Evolutionary conservation across 805 yeast genomes (phyloP).

Genomic region (Sugiyamaella americana): DNA sequence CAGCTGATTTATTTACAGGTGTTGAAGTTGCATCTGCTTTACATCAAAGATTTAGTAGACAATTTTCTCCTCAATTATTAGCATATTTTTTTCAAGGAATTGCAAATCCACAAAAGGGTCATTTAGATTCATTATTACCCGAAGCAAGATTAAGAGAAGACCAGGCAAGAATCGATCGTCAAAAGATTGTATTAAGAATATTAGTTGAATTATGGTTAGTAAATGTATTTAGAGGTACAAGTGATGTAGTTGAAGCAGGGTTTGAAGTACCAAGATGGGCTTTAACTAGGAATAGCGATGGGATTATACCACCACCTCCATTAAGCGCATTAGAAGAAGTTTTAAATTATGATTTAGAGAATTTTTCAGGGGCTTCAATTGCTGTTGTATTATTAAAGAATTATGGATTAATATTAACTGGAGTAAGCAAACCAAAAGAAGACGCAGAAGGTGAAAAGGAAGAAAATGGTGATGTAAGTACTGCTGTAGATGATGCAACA

Average conservation of each 20-base stretch:
- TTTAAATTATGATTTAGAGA: conserved; percentile 35
- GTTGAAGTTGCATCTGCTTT: conserved; percentile 63
- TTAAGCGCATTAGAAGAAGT: conserved; percentile 42
- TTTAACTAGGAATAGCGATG: conserved; percentile 18
- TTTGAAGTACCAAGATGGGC: conserved; percentile 41
- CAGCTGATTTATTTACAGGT: conserved; percentile 56
- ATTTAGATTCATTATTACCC: conserved; percentile 18
- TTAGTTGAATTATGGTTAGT: conserved; percentile 52
- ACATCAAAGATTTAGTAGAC: conserved; percentile 62
- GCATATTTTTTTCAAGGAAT: conserved; percentile 31
- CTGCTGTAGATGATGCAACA: conserved; percentile 33
- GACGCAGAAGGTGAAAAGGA: neutral
- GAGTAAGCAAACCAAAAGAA: neutral
- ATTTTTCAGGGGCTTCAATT: conserved; percentile 19
- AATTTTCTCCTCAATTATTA: conserved; percentile 48
- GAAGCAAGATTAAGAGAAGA: conserved; percentile 42
- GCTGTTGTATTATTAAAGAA: conserved; percentile 43
- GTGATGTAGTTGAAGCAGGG: conserved; percentile 35
- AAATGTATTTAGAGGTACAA: conserved; percentile 47
- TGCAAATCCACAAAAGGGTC: conserved; percentile 19
- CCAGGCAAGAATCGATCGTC: conserved; percentile 35
- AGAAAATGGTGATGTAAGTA: conserved; percentile 40
- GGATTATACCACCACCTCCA: conserved; percentile 35
- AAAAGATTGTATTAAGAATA: conserved; percentile 45
- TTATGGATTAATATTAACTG: conserved; percentile 40